Conservation (phyloP, 2,329 filamentous ascomycete genomes). For the Aureobasidium sp. region DNA sequence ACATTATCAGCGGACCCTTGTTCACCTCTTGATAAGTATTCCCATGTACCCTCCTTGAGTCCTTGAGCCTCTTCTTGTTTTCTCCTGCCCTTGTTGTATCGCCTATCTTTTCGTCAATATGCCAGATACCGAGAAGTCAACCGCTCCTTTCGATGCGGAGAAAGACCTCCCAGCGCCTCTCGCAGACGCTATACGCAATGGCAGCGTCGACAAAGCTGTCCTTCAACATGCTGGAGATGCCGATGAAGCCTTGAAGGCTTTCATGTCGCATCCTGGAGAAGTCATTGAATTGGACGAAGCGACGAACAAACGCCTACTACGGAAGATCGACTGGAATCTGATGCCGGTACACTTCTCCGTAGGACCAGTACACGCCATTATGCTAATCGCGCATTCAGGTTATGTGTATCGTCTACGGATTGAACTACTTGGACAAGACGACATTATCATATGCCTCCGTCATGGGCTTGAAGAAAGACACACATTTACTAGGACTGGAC, state of each 20-base stretch:
- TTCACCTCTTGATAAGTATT: neutral
- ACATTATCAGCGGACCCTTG: neutral
- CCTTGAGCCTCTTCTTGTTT: neutral
- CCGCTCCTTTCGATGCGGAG: conserved; percentile 15
- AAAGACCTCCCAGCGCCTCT: conserved; percentile 19
- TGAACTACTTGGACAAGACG: conserved; percentile 55
- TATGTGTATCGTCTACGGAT: conserved; percentile 49
- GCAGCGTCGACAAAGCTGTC: conserved; percentile 26
- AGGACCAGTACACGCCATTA: too few species aligned
- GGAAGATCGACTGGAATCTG: conserved; percentile 53
- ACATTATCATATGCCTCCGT: conserved; percentile 45
- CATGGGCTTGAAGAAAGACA: conserved; percentile 40
- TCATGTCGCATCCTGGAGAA: conserved; percentile 40
- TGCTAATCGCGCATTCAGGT: neutral
- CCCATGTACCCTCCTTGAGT: neutral
- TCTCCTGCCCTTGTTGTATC: neutral
- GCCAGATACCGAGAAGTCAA: neutral
- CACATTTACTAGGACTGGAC: conserved; percentile 32
- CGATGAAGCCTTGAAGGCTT: conserved; percentile 53
- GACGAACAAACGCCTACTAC: conserved; percentile 51
- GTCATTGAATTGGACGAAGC: conserved; percentile 46
- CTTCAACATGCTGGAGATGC: conserved; percentile 49
- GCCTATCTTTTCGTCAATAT: neutral
- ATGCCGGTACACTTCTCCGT: too few species aligned
- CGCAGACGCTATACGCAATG: conserved; percentile 21